These are phyloP conservation scores for Apostasia ramifera DNA, from an alignment of 106 monocot species.

Conservation along the genomic window DNA sequence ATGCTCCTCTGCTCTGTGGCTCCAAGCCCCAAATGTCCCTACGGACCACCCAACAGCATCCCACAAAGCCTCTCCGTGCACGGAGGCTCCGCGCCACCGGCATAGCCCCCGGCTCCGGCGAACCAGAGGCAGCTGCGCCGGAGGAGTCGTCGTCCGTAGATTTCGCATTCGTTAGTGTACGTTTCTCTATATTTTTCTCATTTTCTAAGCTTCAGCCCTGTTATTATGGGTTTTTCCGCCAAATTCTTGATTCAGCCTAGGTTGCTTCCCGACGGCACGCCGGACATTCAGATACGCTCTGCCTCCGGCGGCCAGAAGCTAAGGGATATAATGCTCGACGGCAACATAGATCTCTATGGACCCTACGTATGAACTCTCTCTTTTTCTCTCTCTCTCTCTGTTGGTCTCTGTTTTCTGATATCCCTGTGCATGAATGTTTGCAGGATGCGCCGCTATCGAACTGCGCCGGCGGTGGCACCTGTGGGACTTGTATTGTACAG, in stretches of 20 bases:
- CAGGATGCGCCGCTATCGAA: slow-evolving; percentile 55
- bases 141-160: slow-evolving; percentile 58
- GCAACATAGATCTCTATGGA: slow-evolving; percentile 85
- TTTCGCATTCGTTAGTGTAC: slow-evolving; percentile 77
- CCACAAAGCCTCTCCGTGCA: neutral
- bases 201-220: no score
- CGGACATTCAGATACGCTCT: slow-evolving; percentile 63
- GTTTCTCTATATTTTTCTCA: slow-evolving; percentile 1
- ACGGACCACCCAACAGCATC: neutral
- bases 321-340: slow-evolving; percentile 85
- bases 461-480: slow-evolving; percentile 74
- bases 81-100: neutral
- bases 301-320: slow-evolving; percentile 77
- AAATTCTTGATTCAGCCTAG: slow-evolving; percentile 30
- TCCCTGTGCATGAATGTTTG: neutral
- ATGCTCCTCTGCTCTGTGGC: neutral
- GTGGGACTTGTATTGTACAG: slow-evolving; percentile 81
- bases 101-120: neutral
- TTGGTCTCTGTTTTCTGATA: neutral
- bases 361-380: slow-evolving; percentile 52
- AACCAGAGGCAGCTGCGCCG: slow-evolving; percentile 22
- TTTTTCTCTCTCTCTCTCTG: neutral
- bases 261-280: slow-evolving; percentile 77
- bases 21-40: no score
- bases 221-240: no score